These are phyloP conservation scores for Serendipita sp. DNA, from an alignment of 768 basidiomycete genomes.

Conservation along the genomic window DNA sequence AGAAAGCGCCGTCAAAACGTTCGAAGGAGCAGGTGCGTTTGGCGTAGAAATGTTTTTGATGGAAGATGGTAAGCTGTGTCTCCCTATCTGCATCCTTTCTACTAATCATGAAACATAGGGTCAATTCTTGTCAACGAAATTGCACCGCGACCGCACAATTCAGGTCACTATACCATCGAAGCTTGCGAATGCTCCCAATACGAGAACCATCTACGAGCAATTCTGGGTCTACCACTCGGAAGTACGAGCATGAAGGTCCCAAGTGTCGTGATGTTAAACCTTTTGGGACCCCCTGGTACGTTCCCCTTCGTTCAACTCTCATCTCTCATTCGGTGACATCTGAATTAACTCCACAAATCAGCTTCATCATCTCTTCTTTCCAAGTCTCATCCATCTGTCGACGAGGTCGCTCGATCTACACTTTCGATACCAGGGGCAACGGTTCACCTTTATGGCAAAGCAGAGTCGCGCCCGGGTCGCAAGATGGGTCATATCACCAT, in stretches of 20 bases:
- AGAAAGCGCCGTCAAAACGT: constrained; percentile 58
- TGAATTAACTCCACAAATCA: not conserved
- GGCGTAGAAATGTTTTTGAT: constrained; percentile 98
- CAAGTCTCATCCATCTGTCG: constrained; percentile 22
- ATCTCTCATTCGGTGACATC: not conserved
- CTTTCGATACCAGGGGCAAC: constrained; percentile 56
- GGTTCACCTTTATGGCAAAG: constrained; percentile 91
- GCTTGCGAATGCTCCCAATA: constrained; percentile 94
- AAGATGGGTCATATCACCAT: constrained; percentile 98
- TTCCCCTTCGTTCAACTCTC: constrained; percentile 28
- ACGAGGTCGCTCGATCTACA: constrained; percentile 38
- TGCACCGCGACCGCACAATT: constrained; percentile 95
- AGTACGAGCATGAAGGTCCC: constrained; percentile 78
- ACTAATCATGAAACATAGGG: constrained; percentile 27
- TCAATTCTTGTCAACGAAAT: constrained; percentile 85
- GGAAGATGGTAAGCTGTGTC: constrained; percentile 46
- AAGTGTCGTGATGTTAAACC: constrained; percentile 82
- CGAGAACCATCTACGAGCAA: constrained; percentile 91
- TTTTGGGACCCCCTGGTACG: constrained; percentile 67
- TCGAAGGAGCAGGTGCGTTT: constrained; percentile 85
- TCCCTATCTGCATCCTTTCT: not conserved
- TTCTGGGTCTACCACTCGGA: constrained; percentile 78
- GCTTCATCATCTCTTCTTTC: not conserved
- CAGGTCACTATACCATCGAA: constrained; percentile 97
- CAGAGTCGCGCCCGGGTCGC: constrained; percentile 70